Base-by-base conservation (phyloP, 1,139 yeast species). In the Arxiozyma slooffiae region DNA sequence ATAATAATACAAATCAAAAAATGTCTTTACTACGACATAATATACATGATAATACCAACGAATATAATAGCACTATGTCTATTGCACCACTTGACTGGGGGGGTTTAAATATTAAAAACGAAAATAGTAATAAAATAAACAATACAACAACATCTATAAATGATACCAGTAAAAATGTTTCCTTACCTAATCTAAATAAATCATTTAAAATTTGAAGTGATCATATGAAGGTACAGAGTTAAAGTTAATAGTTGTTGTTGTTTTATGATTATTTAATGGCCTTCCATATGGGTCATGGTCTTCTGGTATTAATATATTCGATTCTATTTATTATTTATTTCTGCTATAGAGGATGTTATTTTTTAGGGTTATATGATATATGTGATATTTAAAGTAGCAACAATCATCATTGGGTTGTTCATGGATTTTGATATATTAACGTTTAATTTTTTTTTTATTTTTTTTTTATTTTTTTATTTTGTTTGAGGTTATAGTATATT, bases 151-250 rank as follows among this genome's bases (percentile, higher is more conserved):
- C 40, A 18, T 26, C 39, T 24, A 49, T 41, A 40, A 42, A 48
- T 37, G 50, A 47, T 44, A 41, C 46, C 20, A 50, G 45, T n/a
- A 24, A 48, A 14, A 30, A 52, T 41, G 50, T 50, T n/a, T 43
- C 58, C 18, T 53, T 63, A 14, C 57, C 66, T 20, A 55, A 56
- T 23, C 52, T 56, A 21, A 53, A 55, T 37, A 57, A 59, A 24
- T 52, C 63, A 16, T 59, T 62, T 52, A 66, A 67, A 24, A 64
- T 64, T 49, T 65, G 68, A 68, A 63, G 60, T 49, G 62, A 58
- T 48, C 65, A 65, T 49, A 65, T 63, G 67, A 64, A 67, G 44
- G 69, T 66, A 38, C 65, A 69, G 69, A 64, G 68, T 51, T 66
- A 44, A 55, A 23, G 18, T 17, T 30, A 4, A 7, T 30, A 11